phyloP scores from a whole-genome alignment of 2,329 filamentous ascomycete genomes.

The Fusarium papillatum region DNA sequence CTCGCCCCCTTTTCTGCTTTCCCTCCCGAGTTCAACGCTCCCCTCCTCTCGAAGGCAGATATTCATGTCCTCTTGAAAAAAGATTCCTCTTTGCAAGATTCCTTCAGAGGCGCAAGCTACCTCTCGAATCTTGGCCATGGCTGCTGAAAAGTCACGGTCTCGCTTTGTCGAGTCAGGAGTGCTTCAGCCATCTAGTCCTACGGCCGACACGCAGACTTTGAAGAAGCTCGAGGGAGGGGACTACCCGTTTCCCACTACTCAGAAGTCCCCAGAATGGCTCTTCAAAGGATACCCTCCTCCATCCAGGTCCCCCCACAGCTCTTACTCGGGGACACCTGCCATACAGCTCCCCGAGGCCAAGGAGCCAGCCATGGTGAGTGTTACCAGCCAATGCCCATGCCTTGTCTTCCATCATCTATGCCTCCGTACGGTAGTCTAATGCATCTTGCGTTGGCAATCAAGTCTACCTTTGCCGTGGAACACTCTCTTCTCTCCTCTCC shows the following conservation, averaged over 20 bases:
- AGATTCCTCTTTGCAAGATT: background rate
- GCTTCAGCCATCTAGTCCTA: conserved; percentile 33
- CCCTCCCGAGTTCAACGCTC: background rate
- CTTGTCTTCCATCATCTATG: background rate
- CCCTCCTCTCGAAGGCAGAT: conserved; percentile 10
- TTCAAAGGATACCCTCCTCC: conserved; percentile 14
- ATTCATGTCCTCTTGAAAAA: conserved; percentile 15
- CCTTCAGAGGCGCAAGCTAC: background rate
- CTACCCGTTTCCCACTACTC: background rate
- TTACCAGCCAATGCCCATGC: background rate
- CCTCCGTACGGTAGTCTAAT: conserved; percentile 1
- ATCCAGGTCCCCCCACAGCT: conserved; percentile 38
- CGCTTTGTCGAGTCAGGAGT: conserved; percentile 39
- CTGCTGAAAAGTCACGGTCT: conserved; percentile 36
- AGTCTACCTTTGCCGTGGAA: background rate
- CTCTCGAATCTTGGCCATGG: conserved; percentile 18
- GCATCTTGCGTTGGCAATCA: background rate
- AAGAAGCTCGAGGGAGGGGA: conserved; percentile 36
- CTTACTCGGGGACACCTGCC: conserved; percentile 37
- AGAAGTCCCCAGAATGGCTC: conserved; percentile 13
- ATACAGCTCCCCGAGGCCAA: conserved; percentile 33
- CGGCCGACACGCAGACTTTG: conserved; percentile 29
- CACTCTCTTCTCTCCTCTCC: background rate
- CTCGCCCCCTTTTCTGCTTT: conserved; percentile 19
- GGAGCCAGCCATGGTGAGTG: conserved; percentile 37